phyloP scores from a whole-genome alignment of 2,329 filamentous ascomycete species.

The Neocatenulostroma microsporum region DNA sequence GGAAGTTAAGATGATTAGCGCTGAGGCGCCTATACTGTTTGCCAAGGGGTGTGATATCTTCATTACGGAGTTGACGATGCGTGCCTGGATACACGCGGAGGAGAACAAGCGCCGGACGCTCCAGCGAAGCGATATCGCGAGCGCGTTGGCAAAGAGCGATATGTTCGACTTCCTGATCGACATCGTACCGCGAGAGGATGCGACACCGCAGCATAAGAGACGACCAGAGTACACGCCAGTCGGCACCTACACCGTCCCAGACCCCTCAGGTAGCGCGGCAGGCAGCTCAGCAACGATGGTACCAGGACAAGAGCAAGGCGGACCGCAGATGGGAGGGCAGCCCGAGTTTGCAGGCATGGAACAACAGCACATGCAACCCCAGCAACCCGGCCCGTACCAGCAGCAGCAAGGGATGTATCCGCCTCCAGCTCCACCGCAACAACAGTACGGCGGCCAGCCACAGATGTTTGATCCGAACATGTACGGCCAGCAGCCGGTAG shows the following conservation, averaged over 20 bases:
- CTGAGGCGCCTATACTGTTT: constrained; percentile 94
- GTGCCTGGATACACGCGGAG: constrained; percentile 97
- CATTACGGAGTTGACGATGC: constrained; percentile 92
- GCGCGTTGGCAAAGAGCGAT: constrained; percentile 90
- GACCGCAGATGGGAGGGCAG: constrained; percentile 24
- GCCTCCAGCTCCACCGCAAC: constrained; percentile 71
- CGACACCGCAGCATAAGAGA: constrained; percentile 74
- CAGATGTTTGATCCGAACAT: constrained; percentile 84
- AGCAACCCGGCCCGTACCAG: constrained; percentile 56
- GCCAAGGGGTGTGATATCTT: constrained; percentile 99
- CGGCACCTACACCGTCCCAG: constrained; percentile 40
- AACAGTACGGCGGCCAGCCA: constrained; percentile 62
- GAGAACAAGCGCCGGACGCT: constrained; percentile 96
- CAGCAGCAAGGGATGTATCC: constrained; percentile 76
- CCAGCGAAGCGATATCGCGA: constrained; percentile 93
- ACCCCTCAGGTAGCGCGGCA: constrained; percentile 42
- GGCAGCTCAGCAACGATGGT: too few species aligned
- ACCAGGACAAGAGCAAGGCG: constrained; percentile 16
- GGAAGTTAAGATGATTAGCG: constrained; percentile 99
- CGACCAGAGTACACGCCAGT: constrained; percentile 30
- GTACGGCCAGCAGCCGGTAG: constrained; percentile 47
- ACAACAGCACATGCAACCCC: constrained; percentile 28
- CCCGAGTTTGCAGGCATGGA: constrained; percentile 28
- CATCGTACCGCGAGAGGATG: constrained; percentile 94
- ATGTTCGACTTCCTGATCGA: constrained; percentile 99